These are phyloP conservation scores for Botrytis medusae DNA, from an alignment of 2,329 filamentous ascomycete genomes.

Conservation along the genomic window DNA sequence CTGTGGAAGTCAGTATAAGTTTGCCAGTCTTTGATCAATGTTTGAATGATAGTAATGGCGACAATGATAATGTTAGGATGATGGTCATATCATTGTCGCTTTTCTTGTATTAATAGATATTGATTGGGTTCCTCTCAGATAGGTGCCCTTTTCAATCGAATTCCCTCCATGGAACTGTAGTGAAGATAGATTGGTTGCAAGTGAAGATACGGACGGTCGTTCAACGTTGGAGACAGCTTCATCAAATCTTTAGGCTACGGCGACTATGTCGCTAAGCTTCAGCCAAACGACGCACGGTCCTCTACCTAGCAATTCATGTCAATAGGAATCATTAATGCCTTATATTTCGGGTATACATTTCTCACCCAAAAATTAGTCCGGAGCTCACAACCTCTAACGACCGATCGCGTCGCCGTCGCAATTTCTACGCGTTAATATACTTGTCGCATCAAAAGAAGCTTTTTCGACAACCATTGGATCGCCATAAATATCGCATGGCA, in stretches of 20 bases:
- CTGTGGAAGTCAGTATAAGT: not conserved
- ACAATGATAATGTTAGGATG: not conserved
- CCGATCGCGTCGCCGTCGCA: constrained; percentile 26
- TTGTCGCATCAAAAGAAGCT: constrained; percentile 18
- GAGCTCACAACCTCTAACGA: constrained; percentile 14
- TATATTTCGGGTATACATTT: not conserved
- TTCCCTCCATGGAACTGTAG: not conserved
- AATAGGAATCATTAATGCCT: not conserved
- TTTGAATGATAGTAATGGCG: constrained; percentile 17
- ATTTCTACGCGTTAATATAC: constrained; percentile 20
- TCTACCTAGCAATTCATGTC: not conserved
- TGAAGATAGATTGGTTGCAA: not conserved
- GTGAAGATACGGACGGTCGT: not conserved
- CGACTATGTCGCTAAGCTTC: not conserved
- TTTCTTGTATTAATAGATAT: not conserved
- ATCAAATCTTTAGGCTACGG: not conserved
- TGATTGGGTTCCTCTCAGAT: not conserved
- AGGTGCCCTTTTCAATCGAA: no score
- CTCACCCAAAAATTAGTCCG: not conserved
- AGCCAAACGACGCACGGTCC: not conserved
- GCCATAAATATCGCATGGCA: constrained; percentile 28
- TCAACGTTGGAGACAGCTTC: not conserved
- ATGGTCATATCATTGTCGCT: not conserved
- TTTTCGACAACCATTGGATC: constrained; percentile 22
- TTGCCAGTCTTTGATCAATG: constrained; percentile 9